phyloP scores from a whole-genome alignment of 2,329 filamentous ascomycete species.

The Ceratocystis diversiconidia region DNA sequence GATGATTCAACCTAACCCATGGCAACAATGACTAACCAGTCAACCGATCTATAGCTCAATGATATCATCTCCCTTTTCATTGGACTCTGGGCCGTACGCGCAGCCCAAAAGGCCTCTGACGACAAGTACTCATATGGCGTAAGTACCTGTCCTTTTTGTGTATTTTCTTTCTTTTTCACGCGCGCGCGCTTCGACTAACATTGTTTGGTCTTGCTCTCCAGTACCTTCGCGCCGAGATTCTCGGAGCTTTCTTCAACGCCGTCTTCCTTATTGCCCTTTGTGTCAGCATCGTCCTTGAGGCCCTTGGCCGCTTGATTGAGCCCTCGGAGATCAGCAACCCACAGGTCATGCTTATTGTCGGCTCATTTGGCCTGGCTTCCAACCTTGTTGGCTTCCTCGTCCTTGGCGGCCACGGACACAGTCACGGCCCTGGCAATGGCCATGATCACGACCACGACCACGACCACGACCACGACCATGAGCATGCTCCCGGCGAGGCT shows the following conservation, averaged over 20 bases:
- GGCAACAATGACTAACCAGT: not conserved
- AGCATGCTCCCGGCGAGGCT: constrained; percentile 24
- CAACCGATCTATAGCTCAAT: constrained; percentile 53
- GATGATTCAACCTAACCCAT: not conserved
- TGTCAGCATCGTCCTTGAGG: constrained; percentile 90
- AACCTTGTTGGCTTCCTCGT: constrained; percentile 82
- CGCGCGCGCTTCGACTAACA: not conserved
- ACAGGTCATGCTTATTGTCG: constrained; percentile 76
- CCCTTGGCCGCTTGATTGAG: constrained; percentile 80
- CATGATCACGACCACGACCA: constrained; percentile 38
- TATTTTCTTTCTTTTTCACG: not conserved
- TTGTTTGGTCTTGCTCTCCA: constrained; percentile 25
- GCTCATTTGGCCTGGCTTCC: constrained; percentile 68
- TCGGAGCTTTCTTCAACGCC: constrained; percentile 92
- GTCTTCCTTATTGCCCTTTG: constrained; percentile 95
- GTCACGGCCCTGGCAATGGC: constrained; percentile 48
- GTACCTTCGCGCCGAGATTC: constrained; percentile 95
- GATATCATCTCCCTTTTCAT: constrained; percentile 91
- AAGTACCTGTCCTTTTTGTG: constrained; percentile 26
- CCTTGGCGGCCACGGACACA: constrained; percentile 85
- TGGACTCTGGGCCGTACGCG: constrained; percentile 86
- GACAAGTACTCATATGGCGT: constrained; percentile 93
- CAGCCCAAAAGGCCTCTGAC: constrained; percentile 69
- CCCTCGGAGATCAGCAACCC: constrained; percentile 78
- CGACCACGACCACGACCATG: constrained; percentile 30